phyloP scores from a whole-genome alignment of 139 green algal species.

The Haematococcus sp. region DNA sequence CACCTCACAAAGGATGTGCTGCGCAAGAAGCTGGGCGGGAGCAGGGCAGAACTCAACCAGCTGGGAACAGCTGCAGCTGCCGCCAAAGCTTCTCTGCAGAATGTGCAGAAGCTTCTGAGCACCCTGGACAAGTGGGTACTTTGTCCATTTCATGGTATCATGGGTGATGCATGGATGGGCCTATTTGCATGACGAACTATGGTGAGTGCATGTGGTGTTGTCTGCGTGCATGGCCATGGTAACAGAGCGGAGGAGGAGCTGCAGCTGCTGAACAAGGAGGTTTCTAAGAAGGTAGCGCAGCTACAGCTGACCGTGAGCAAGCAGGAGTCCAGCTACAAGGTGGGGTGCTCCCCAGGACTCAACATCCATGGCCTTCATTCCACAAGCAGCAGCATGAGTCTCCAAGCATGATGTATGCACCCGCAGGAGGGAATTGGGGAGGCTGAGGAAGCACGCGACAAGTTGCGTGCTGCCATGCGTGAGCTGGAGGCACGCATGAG shows the following conservation, averaged over 20 bases:
- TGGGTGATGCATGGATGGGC: background rate
- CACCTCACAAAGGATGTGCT: conserved; percentile 16
- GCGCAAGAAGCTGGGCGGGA: background rate
- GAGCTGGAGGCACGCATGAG: conserved; percentile 12
- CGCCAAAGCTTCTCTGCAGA: conserved; percentile 7
- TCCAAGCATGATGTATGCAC: background rate
- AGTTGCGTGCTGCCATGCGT: background rate
- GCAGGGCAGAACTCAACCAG: background rate
- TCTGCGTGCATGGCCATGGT: background rate
- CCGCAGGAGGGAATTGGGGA: background rate
- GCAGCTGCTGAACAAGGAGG: conserved; percentile 10
- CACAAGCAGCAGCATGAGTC: background rate
- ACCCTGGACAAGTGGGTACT: conserved; percentile 10
- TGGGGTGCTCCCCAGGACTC: background rate
- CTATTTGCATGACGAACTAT: too few relatives aligned
- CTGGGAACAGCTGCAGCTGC: background rate
- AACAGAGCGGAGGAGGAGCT: conserved; percentile 20
- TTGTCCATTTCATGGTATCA: too few relatives aligned
- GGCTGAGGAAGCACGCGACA: background rate
- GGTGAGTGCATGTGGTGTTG: background rate
- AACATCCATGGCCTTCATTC: background rate
- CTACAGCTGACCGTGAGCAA: conserved; percentile 6
- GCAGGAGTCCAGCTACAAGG: conserved; percentile 10
- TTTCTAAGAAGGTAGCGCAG: conserved; percentile 7
- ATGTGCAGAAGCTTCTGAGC: conserved; percentile 12